Conservation (phyloP, 164 flowering plant species). For the Akebia trifoliata region DNA sequence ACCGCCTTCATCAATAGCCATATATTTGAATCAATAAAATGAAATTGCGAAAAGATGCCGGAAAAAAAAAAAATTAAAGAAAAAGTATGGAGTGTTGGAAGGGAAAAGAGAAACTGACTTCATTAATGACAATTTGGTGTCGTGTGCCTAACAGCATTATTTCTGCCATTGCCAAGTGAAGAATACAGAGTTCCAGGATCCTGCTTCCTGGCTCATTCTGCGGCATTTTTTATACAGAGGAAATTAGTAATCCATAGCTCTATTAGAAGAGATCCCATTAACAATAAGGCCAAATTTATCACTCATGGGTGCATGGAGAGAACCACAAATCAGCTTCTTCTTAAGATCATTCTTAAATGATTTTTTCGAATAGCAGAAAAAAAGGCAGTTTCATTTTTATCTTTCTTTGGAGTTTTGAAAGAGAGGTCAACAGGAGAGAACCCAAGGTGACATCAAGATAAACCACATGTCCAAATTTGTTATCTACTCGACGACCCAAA, state of each 20-base stretch:
- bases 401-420: too few relatives aligned
- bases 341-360: too few relatives aligned
- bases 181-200: conserved; percentile 80
- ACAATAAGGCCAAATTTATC: too few relatives aligned
- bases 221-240: conserved; percentile 6
- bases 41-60: background rate
- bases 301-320: too few relatives aligned
- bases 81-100: background rate
- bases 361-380: too few relatives aligned
- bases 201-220: conserved; percentile 72
- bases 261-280: too few relatives aligned
- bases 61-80: background rate
- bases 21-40: conserved; percentile 3
- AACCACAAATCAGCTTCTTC: too few relatives aligned
- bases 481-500: too few relatives aligned
- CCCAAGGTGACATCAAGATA: too few relatives aligned
- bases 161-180: conserved; percentile 92
- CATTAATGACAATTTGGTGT: conserved; percentile 84
- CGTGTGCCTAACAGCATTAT: conserved; percentile 63
- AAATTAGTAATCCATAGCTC: background rate
- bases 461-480: too few relatives aligned
- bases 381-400: too few relatives aligned
- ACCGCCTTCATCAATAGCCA: conserved; percentile 56
- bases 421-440: too few relatives aligned
- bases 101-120: conserved; percentile 34